These are phyloP conservation scores for Lachancea waltii DNA, from an alignment of 805 yeast species.

Conservation along the genomic window DNA sequence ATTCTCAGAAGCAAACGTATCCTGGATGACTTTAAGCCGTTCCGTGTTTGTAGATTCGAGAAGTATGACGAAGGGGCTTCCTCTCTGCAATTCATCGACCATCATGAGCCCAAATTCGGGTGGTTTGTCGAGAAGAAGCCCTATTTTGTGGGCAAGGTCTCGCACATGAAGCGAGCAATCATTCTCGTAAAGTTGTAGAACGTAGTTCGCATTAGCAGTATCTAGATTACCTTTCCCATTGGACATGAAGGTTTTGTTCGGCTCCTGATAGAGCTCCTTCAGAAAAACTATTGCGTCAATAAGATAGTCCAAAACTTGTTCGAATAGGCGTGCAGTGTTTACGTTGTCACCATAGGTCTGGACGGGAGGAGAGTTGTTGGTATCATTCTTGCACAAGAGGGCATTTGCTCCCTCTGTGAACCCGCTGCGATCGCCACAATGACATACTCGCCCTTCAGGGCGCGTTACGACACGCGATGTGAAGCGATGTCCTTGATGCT, in stretches of 20 bases:
- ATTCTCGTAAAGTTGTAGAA: constrained; percentile 24
- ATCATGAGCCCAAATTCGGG: constrained; percentile 23
- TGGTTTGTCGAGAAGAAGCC: constrained; percentile 21
- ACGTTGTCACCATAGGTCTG: constrained; percentile 8
- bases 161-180: constrained; percentile 21
- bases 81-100: constrained; percentile 15
- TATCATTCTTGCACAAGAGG: neutral
- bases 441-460: constrained; percentile 30
- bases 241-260: constrained; percentile 2
- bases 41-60: constrained; percentile 15
- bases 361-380: neutral
- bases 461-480: constrained; percentile 24
- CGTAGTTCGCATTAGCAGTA: constrained; percentile 14
- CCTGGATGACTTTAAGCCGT: constrained; percentile 15
- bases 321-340: constrained; percentile 12
- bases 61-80: constrained; percentile 18
- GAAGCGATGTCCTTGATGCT: constrained; percentile 58
- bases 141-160: constrained; percentile 23
- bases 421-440: constrained; percentile 28
- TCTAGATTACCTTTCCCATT: constrained; percentile 6
- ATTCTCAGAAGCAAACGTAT: constrained; percentile 18
- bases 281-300: constrained; percentile 17
- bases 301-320: constrained; percentile 23
- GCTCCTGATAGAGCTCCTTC: constrained; percentile 10
- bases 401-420: constrained; percentile 6